phyloP scores from a whole-genome alignment of 2,329 filamentous ascomycete genomes.

The Calonectria leucothoes region DNA sequence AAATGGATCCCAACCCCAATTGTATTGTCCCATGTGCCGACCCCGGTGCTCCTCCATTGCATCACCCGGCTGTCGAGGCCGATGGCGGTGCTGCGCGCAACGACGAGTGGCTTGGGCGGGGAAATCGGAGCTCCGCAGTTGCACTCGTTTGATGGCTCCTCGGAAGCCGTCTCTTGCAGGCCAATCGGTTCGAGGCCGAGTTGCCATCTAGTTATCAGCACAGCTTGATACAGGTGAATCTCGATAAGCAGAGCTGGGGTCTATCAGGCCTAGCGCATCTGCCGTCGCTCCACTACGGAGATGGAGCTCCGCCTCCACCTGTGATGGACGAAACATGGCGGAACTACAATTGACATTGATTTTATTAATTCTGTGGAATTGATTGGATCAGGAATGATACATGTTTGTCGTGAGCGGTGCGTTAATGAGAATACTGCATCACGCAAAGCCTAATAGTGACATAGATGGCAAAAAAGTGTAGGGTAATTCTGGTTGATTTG shows the following conservation, averaged over 20 bases:
- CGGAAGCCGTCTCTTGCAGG: background rate
- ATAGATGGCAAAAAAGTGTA: background rate
- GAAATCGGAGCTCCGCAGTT: background rate
- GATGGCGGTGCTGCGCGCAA: background rate
- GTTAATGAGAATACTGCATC: background rate
- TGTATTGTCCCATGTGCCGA: background rate
- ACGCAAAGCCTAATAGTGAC: background rate
- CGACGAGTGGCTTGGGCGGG: background rate
- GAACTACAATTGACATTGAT: background rate
- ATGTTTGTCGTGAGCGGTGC: background rate
- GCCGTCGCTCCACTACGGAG: background rate
- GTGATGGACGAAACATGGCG: background rate
- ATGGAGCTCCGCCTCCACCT: conserved; percentile 1
- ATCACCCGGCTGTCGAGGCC: background rate
- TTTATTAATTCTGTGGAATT: background rate
- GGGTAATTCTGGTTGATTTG: background rate
- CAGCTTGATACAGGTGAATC: background rate
- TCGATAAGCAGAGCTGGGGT: background rate
- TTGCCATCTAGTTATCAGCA: background rate
- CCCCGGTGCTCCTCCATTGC: background rate
- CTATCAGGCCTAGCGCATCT: background rate
- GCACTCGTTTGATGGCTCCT: background rate
- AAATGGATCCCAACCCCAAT: background rate
- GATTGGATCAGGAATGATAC: background rate
- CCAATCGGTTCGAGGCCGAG: background rate